A percentile compares a stretch with the other conserved stretches of the same genome.
Evolutionary conservation across 371 early-diverging fungal genomes (phyloP).

Genomic region (Saksenaea vasiformis): DNA sequence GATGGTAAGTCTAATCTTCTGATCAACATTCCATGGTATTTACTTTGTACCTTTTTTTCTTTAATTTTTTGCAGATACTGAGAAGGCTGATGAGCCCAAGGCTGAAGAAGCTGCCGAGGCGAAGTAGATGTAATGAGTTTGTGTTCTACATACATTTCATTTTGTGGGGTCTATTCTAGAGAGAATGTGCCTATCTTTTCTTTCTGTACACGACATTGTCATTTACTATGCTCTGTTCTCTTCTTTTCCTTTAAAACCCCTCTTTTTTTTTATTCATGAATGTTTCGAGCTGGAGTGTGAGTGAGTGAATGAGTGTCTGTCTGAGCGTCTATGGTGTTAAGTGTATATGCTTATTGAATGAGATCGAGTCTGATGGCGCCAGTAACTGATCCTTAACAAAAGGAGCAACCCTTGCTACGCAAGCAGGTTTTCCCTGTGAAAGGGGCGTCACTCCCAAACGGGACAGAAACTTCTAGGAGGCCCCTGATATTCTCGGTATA

Average conservation of each 20-base stretch:
- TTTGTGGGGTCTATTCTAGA: slow-evolving; percentile 4
- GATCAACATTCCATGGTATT: neutral
- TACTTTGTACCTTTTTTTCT: neutral
- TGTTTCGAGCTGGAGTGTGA: neutral
- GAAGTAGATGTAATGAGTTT: slow-evolving; percentile 30
- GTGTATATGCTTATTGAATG: neutral
- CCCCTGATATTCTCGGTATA: neutral
- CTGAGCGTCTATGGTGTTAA: neutral
- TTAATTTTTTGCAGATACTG: slow-evolving; percentile 25
- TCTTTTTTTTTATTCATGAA: slow-evolving; percentile 4
- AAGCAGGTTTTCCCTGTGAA: neutral
- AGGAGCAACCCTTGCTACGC: neutral
- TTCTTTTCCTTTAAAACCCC: slow-evolving; percentile 1
- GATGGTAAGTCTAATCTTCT: slow-evolving; percentile 63
- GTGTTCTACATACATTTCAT: slow-evolving; percentile 6
- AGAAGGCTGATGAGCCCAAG: slow-evolving; percentile 42
- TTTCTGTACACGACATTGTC: slow-evolving; percentile 6
- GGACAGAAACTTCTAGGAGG: neutral
- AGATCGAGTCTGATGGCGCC: neutral
- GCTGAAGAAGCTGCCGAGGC: slow-evolving; percentile 44
- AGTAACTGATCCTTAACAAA: neutral
- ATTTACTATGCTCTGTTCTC: slow-evolving; percentile 5
- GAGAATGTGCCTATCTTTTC: slow-evolving; percentile 5
- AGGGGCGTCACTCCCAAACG: slow-evolving; percentile 1
- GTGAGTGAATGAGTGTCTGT: neutral